phyloP scores from a whole-genome alignment of 1,284 basidiomycete species.

The Marasmius fiardii region DNA sequence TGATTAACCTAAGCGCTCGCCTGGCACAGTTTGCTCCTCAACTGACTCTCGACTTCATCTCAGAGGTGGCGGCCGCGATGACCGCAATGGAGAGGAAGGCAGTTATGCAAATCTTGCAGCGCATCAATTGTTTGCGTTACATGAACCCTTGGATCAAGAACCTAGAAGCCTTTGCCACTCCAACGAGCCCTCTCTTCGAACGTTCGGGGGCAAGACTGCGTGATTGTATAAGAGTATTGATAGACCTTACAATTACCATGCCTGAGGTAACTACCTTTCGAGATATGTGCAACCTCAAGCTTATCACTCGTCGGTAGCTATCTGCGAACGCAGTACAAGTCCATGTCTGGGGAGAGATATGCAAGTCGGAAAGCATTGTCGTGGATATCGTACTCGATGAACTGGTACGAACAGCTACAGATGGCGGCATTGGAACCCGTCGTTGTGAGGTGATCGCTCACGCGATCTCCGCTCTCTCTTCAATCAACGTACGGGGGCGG shows the following conservation, averaged over 20 bases:
- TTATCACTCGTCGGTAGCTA: slow-evolving; percentile 40
- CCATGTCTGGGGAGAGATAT: slow-evolving; percentile 74
- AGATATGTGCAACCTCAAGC: not conserved
- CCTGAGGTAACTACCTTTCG: slow-evolving; percentile 48
- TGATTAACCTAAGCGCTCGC: slow-evolving; percentile 65
- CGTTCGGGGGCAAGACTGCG: slow-evolving; percentile 68
- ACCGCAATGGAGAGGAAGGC: slow-evolving; percentile 56
- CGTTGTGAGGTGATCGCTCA: slow-evolving; percentile 77
- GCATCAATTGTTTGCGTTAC: slow-evolving; percentile 74
- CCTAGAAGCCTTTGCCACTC: slow-evolving; percentile 67
- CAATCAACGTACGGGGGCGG: slow-evolving; percentile 75
- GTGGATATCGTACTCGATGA: slow-evolving; percentile 77
- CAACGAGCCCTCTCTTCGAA: slow-evolving; percentile 62
- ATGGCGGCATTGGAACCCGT: slow-evolving; percentile 73
- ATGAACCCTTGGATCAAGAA: slow-evolving; percentile 87
- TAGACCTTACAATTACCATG: slow-evolving; percentile 72
- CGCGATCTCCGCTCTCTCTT: slow-evolving; percentile 71
- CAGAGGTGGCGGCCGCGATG: slow-evolving; percentile 75
- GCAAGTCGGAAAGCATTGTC: slow-evolving; percentile 60
- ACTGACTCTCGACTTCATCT: slow-evolving; percentile 82
- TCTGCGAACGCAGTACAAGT: slow-evolving; percentile 60
- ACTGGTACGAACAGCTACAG: slow-evolving; percentile 74
- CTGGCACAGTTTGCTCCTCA: slow-evolving; percentile 74
- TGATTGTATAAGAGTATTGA: slow-evolving; percentile 74
- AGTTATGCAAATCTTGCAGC: slow-evolving; percentile 38